These are phyloP conservation scores for Eucalyptus caleyi DNA, from an alignment of 345 rosid species.

Conservation along the genomic window DNA sequence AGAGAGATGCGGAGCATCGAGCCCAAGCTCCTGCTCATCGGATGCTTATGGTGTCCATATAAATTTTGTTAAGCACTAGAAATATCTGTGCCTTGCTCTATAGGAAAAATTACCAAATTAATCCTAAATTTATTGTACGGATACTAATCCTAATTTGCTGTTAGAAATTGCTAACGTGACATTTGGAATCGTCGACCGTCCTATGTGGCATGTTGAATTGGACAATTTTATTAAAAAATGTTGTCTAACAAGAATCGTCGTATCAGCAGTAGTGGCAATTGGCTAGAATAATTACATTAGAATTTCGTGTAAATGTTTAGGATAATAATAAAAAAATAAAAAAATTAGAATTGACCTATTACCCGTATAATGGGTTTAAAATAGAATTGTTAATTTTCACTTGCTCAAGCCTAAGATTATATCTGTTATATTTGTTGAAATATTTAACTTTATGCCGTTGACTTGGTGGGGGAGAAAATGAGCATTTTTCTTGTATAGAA, in stretches of 20 bases:
- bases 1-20: too few species aligned
- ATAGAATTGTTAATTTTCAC: neutral
- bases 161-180: too few species aligned
- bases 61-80: too few species aligned
- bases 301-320: neutral
- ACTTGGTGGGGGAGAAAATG: neutral
- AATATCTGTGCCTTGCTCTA: too few species aligned
- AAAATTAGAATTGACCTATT: neutral
- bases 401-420: neutral
- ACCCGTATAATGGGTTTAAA: neutral
- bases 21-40: too few species aligned
- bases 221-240: neutral
- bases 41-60: too few species aligned
- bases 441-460: neutral
- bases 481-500: neutral
- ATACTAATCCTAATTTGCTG: too few species aligned
- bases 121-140: too few species aligned
- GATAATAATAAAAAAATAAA: neutral
- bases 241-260: neutral
- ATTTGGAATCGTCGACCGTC: too few species aligned
- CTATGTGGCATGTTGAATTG: too few species aligned
- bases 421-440: neutral
- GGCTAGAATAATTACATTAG: neutral
- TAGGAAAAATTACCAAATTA: too few species aligned
- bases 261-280: accelerated